These are phyloP conservation scores for Cladophialophora exuberans DNA, from an alignment of 2,329 filamentous ascomycete species.

Conservation along the genomic window DNA sequence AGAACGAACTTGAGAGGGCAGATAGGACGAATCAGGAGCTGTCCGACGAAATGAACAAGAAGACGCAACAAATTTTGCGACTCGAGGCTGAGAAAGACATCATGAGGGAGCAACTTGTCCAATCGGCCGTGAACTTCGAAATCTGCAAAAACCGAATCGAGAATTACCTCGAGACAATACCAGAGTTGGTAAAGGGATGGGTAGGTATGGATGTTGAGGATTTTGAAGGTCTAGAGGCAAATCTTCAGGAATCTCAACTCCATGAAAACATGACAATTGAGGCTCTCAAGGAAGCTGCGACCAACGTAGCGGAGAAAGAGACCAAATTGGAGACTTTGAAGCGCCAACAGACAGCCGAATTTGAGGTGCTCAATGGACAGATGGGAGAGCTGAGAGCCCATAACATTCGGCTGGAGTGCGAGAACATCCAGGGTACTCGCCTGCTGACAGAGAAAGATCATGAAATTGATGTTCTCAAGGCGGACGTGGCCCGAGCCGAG, in stretches of 20 bases:
- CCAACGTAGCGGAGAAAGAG: slow-evolving; percentile 1
- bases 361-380: too few relatives aligned
- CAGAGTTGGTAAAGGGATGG: not conserved
- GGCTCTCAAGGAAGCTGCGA: not conserved
- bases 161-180: slow-evolving; percentile 8
- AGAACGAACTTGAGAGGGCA: not conserved
- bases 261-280: not conserved
- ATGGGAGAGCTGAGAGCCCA: too few relatives aligned
- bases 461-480: too few relatives aligned
- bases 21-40: slow-evolving; percentile 2
- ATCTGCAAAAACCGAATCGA: slow-evolving; percentile 4
- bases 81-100: slow-evolving; percentile 1
- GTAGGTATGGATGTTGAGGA: not conserved
- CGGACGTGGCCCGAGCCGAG: slow-evolving; percentile 1
- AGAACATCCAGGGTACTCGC: too few relatives aligned
- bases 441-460: too few relatives aligned
- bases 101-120: not conserved
- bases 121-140: slow-evolving; percentile 4
- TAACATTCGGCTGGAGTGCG: too few relatives aligned
- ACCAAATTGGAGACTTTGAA: slow-evolving; percentile 1
- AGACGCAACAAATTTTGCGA: not conserved
- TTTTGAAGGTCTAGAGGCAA: not conserved
- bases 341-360: too few relatives aligned
- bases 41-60: not conserved
- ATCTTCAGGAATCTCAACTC: not conserved